A percentile compares a stretch with the other conserved stretches of the same genome.
These are phyloP conservation scores for Pestalotiopsis sp. DNA, from an alignment of 2,329 filamentous ascomycete genomes.

Conservation along the genomic window DNA sequence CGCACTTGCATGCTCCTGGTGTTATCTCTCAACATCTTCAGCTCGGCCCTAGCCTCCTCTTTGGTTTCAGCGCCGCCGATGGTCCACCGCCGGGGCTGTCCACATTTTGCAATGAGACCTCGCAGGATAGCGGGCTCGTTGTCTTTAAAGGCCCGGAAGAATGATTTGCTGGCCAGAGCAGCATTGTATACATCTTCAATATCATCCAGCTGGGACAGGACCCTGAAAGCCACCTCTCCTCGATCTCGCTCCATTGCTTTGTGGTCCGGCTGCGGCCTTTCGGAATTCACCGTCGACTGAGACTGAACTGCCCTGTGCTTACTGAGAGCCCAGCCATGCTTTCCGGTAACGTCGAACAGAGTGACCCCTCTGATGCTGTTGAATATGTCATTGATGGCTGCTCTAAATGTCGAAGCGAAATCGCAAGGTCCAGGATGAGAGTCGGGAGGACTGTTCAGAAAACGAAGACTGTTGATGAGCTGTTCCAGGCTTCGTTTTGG, in stretches of 20 bases:
- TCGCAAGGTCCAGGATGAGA: constrained; percentile 49
- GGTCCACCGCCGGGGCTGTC: neutral
- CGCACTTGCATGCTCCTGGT: neutral
- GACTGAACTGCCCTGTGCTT: constrained; percentile 38
- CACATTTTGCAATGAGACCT: constrained; percentile 23
- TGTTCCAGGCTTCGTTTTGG: constrained; percentile 44
- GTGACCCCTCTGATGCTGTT: constrained; percentile 52
- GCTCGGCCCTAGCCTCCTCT: constrained; percentile 1
- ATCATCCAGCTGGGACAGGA: constrained; percentile 41
- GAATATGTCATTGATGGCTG: constrained; percentile 50
- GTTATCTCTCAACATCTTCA: neutral
- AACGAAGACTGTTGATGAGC: constrained; percentile 44
- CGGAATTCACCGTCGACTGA: constrained; percentile 29
- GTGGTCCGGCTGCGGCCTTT: constrained; percentile 4
- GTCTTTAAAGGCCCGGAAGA: constrained; percentile 47
- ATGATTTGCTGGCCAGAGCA: constrained; percentile 42
- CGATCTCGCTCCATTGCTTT: neutral
- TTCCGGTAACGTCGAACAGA: constrained; percentile 49
- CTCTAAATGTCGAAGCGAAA: constrained; percentile 47
- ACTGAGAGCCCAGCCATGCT: constrained; percentile 52
- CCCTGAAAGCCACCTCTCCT: constrained; percentile 38
- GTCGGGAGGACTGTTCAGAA: constrained; percentile 45
- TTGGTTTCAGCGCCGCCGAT: neutral
- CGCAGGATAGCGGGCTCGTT: constrained; percentile 40
- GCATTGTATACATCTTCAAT: constrained; percentile 43